Evolutionary conservation across 768 basidiomycete genomes (phyloP), one percentile per base, ranked within the genome.

Genomic region (Agrocybe pediades): DNA sequence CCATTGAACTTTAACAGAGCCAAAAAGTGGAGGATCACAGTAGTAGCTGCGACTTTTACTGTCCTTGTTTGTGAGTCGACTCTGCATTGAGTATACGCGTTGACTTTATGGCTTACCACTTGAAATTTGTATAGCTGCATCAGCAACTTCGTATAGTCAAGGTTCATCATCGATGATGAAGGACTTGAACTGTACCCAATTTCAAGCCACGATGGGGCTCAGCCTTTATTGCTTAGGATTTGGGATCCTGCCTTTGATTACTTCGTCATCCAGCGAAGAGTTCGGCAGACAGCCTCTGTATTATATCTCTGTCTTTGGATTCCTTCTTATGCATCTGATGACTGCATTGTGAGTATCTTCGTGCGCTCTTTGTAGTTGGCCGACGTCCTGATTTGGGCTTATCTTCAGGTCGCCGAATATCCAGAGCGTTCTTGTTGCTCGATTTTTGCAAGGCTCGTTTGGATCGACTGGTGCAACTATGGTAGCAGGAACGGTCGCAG

Each of bases 191-290:
- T 81, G 78, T 53, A 75, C 79, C 8, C 50, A 62, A 6, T 74
- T 79, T 25, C 69, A 75, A 47, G 79, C 79, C 0, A 77, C 76
- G 1, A 64, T 81, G 26, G 82, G 80, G 9, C 65, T 83, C 21
- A 74, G 76, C 51, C 68, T 83, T 24, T 89, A 76, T 65, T 70
- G 81, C 0, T 62, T 89, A 6, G 86, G 85, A 2, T 88, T 88
- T 56, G 84, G 75, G 15, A 30, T 87, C 19, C 68, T 84, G 15
- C 87, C 88, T 0, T 80, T 89, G 3, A 68, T 89, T 16, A 81
- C 86, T 0, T 84, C 87, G 16, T 79, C 87, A 0, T 79, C 88
- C 57, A 87, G 86, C 62, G 88, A 90, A 62, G 88, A 90, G 61
- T 83, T 88, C 52, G 88, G 87, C 11, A 69, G 87, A 39, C 79